Evolutionary conservation across 2,329 filamentous ascomycete species (phyloP), one percentile per base, ranked within the genome.

Genomic region (Botrytis fabae): DNA sequence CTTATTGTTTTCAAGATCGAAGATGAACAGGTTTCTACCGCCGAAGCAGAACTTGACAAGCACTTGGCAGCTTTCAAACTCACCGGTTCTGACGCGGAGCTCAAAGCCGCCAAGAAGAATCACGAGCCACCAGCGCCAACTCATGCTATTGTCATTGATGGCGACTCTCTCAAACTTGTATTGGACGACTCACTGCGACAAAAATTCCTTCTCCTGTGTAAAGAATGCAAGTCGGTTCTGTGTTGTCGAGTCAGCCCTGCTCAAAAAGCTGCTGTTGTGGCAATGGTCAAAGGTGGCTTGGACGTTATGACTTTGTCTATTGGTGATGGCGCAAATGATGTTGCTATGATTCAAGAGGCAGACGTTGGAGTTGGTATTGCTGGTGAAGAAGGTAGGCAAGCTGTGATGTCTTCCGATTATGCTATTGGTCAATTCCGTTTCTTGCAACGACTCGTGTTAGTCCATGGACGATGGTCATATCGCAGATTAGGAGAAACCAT

Each of bases 401-500:
- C 95, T 51, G 94, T 93, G 79, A 98, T 98, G 95, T 97, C 94
- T 54, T 96, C 95, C 4, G 95, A 98, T 81, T 98, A 97, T 81
- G 94, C 94, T 69, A 97, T 98, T 80, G 95, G 93, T 1, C 95
- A 98, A 82, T 98, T 98, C 85, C 89, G 94, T 59, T 98, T 93
- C 84, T 85, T 98, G 69, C 91, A 94, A 78, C 87, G 95, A 71
- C 86, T 98, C 74, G 88, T 98, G 44, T 88, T 98, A 32, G 94
- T 98, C 7, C 95, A 98, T 81, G 95, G 95, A 73, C 90, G 95
- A 73, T 98, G 95, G 93, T 97, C 94, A n/a, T 99, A 99, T 84
- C 90, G 95, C 70, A 90, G 96, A 78, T 85, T 99, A 81, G 94
- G 92, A 44, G 96, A 99, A 85, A 93, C 92, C 64, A 98, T 97